Evolutionary conservation across 1,284 basidiomycete genomes (phyloP).

Genomic region (Irpex rosettiformis): DNA sequence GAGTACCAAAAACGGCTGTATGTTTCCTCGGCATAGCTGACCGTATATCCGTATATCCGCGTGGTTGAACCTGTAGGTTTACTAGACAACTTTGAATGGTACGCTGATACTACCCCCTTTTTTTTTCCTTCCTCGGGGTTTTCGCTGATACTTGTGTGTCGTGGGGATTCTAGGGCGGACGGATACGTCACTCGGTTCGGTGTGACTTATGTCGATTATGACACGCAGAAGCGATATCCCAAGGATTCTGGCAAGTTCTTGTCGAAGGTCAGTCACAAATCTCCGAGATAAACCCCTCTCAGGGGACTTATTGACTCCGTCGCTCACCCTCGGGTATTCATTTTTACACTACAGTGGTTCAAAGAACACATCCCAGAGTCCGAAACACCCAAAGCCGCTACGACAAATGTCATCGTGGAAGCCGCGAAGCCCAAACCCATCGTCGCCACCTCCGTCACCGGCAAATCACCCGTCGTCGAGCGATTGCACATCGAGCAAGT

Average conservation of each 20-base stretch:
- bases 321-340: background rate
- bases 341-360: slow-evolving; percentile 28
- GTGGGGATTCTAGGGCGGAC: slow-evolving; percentile 41
- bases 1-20: slow-evolving; percentile 12
- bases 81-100: slow-evolving; percentile 77
- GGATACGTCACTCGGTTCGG: slow-evolving; percentile 64
- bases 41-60: background rate
- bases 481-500: background rate
- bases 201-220: slow-evolving; percentile 65
- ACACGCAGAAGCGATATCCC: slow-evolving; percentile 65
- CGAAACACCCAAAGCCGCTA: background rate
- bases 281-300: background rate
- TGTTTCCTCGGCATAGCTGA: background rate
- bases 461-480: background rate
- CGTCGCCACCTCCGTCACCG: slow-evolving; percentile 4
- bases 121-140: background rate
- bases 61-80: slow-evolving; percentile 38
- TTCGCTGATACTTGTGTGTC: background rate
- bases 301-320: background rate
- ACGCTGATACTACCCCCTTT: background rate
- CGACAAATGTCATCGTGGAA: background rate
- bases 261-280: slow-evolving; percentile 33
- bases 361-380: slow-evolving; percentile 23
- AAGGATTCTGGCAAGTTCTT: slow-evolving; percentile 66
- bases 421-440: slow-evolving; percentile 7